Base-by-base conservation (phyloP, 1,284 basidiomycete species). In the Stygiomarasmius scandens region DNA sequence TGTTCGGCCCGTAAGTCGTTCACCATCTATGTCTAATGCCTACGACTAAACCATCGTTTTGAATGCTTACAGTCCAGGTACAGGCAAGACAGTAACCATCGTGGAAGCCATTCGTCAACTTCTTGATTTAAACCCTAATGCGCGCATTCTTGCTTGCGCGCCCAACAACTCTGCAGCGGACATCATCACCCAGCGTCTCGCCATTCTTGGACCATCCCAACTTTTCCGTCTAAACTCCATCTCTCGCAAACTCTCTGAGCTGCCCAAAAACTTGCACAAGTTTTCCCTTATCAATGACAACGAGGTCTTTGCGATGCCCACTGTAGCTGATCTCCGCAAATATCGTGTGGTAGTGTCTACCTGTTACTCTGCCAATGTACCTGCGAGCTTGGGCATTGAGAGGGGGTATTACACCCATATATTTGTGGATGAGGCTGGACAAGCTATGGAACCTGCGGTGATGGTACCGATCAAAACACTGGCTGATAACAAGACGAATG, bases 41-140 rank as follows among this genome's bases (percentile, higher is more conserved):
- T 54, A 19, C 11, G 24, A 16, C 36, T n/a, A 32, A 19, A 24
- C n/a, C 16, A 8, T 48, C 22, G 4, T n/a, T 3, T 19, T 24
- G 14, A 24, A 47, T 49, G n/a, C n/a, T n/a, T n/a, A 32, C 29
- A 32, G 82, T 4, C 81, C 81, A 2, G 81, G 82, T 20, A 83
- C 87, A 0, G 87, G 87, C 0, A 90, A 89, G 69, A 90, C 87
- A 0, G 79, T 88, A 14, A 88, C 86, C 0, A 74, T 86, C 2
- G 79, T 90, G 0, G 87, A 90, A 67, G 77, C 83, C 0, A 87
- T 89, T 20, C 74, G 70, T 2, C 88, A 90, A 65, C 62, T 89
- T 11, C 69, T 88, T 1, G 60, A 59, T 2, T 58, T 64, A 2
- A 67, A 82, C 54, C 77, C 79, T 0, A 55, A 69, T 0, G 77